phyloP scores from a whole-genome alignment of 2,329 filamentous ascomycete genomes.

The Pseudogymnoascus sp. region DNA sequence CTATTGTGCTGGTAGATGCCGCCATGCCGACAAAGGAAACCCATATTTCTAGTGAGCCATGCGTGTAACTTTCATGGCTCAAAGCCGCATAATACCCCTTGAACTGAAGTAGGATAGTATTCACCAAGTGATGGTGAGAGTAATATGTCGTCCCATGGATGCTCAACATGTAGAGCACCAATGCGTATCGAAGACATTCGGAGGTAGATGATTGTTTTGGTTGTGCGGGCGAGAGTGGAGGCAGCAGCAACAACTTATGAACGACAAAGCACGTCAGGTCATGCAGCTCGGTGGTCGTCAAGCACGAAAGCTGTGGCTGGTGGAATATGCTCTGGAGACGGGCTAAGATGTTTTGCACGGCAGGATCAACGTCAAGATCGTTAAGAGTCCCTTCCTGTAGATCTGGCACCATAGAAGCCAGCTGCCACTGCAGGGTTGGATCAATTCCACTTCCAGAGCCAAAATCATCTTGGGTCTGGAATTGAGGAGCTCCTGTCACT shows the following conservation, averaged over 20 bases:
- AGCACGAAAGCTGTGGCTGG: conserved; percentile 19
- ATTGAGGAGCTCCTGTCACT: conserved; percentile 44
- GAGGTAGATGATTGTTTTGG: conserved; percentile 22
- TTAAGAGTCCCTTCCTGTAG: conserved; percentile 29
- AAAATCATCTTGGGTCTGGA: conserved; percentile 40
- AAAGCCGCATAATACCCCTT: conserved; percentile 24
- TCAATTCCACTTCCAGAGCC: conserved; percentile 41
- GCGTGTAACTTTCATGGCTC: conserved; percentile 2
- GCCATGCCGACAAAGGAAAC: conserved; percentile 34
- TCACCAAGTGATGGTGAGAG: conserved; percentile 37
- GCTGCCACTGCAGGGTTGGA: conserved; percentile 40
- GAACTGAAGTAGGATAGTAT: conserved; percentile 29
- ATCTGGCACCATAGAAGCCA: not conserved
- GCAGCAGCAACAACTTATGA: conserved; percentile 36
- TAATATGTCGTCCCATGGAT: conserved; percentile 49
- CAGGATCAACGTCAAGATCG: conserved; percentile 16
- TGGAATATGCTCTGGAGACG: conserved; percentile 31
- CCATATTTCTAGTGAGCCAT: conserved; percentile 33
- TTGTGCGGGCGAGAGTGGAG: not conserved
- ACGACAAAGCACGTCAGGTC: conserved; percentile 47
- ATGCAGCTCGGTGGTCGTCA: conserved; percentile 39
- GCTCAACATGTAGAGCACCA: conserved; percentile 43
- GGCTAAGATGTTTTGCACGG: conserved; percentile 12
- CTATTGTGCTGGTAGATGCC: conserved; percentile 24
- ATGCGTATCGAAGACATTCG: conserved; percentile 39